Percentiles rank a stretch among this genome's conserved stretches.
These are phyloP conservation scores for Boletus rufocinnamomeus DNA, from an alignment of 768 basidiomycete species.

Conservation along the genomic window DNA sequence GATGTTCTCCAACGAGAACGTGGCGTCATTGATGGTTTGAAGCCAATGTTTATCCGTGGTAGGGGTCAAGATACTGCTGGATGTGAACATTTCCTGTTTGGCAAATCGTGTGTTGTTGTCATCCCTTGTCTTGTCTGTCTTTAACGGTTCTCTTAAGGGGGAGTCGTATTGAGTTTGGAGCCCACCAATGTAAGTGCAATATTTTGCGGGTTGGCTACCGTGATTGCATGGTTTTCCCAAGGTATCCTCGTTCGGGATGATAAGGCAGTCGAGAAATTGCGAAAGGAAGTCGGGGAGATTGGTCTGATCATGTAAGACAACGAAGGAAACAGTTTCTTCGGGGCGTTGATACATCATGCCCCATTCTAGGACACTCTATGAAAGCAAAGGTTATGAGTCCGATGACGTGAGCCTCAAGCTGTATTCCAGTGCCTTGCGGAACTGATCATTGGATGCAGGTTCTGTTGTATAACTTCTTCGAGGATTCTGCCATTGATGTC, in stretches of 20 bases:
- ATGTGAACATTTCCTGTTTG: conserved; percentile 61
- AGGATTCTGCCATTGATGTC: conserved; percentile 53
- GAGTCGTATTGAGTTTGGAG: conserved; percentile 57
- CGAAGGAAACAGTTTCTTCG: background rate
- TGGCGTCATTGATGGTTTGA: conserved; percentile 53
- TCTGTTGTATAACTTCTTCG: conserved; percentile 73
- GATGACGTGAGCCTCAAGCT: conserved; percentile 15
- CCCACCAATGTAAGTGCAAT: conserved; percentile 57
- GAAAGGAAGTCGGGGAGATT: conserved; percentile 55
- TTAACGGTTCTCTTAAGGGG: conserved; percentile 38
- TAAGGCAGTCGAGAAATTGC: conserved; percentile 47
- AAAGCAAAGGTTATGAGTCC: conserved; percentile 35
- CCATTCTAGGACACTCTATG: conserved; percentile 31
- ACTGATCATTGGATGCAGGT: conserved; percentile 45
- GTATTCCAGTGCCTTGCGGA: background rate
- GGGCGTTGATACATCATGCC: background rate
- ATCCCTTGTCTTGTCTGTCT: background rate
- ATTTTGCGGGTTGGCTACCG: background rate
- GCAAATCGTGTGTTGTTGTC: conserved; percentile 40
- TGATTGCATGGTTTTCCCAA: conserved; percentile 25
- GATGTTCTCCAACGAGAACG: conserved; percentile 58
- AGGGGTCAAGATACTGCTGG: conserved; percentile 44
- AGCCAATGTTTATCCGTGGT: conserved; percentile 58
- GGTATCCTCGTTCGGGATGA: conserved; percentile 73
- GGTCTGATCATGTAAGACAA: conserved; percentile 56